Conservation (phyloP, 129 eudicot species). For the Glebionis coronaria region DNA sequence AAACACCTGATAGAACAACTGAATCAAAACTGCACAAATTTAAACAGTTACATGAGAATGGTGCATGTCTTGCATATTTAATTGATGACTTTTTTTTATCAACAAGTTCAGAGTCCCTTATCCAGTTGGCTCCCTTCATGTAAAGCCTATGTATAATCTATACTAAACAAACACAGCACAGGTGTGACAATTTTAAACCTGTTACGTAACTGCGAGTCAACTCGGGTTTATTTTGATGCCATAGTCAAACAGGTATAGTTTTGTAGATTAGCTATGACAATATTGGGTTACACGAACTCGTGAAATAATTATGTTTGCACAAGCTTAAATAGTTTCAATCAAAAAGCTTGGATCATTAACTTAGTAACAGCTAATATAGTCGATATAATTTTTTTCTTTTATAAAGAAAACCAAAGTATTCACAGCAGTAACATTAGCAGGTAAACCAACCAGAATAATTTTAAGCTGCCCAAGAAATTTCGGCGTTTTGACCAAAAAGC, state of each 20-base stretch:
- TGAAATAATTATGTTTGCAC: background rate
- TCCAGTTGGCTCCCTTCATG: background rate
- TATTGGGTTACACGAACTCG: background rate
- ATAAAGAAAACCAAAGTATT: too few species aligned
- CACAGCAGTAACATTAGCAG: background rate
- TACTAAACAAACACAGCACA: background rate
- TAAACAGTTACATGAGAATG: slow-evolving; percentile 14
- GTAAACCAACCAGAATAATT: background rate
- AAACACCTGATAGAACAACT: slow-evolving; percentile 80
- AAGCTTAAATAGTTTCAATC: background rate
- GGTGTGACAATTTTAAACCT: background rate
- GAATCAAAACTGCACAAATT: slow-evolving; percentile 75
- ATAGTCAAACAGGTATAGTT: background rate
- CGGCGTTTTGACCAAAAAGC: too few species aligned
- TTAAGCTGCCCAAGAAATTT: background rate
- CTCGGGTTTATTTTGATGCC: background rate
- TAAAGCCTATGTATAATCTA: background rate
- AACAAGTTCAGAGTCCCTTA: background rate
- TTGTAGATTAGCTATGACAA: background rate
- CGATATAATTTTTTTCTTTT: background rate
- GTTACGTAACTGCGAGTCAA: background rate
- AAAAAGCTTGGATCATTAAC: background rate
- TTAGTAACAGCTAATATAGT: background rate
- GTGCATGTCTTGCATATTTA: slow-evolving; percentile 17
- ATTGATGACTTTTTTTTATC: too few species aligned